A percentile compares a stretch with the other conserved stretches of the same genome.
Conservation (phyloP, 139 green algal genomes). For the Chlorella vulgaris region DNA sequence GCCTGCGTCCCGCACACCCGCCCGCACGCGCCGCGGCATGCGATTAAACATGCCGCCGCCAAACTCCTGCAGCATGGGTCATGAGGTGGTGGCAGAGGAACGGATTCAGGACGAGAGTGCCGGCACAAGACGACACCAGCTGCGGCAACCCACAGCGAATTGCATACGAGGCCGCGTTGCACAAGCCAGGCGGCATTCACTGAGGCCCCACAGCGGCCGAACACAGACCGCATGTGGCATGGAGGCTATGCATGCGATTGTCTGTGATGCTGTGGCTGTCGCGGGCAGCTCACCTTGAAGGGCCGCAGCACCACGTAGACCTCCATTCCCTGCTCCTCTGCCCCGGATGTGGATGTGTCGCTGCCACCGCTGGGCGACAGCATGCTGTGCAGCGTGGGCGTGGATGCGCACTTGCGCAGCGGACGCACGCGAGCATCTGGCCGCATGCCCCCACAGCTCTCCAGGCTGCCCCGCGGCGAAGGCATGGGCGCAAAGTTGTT, state of each 20-base stretch:
- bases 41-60: constrained; percentile 55
- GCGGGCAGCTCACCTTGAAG: constrained; percentile 43
- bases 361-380: background rate
- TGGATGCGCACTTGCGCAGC: constrained; percentile 30
- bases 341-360: no score
- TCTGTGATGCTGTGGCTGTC: no score
- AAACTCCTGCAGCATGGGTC: constrained; percentile 48
- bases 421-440: background rate
- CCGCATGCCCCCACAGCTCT: background rate
- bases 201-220: no score
- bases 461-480: background rate
- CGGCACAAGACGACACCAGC: no score
- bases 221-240: no score
- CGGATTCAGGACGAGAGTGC: no score
- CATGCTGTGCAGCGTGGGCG: constrained; percentile 24
- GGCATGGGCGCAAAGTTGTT: background rate
- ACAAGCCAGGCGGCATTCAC: no score
- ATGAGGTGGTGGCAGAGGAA: background rate
- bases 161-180: no score
- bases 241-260: no score
- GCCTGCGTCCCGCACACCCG: constrained; percentile 55
- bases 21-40: constrained; percentile 44
- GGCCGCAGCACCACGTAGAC: constrained; percentile 64
- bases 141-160: no score
- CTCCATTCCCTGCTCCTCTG: constrained; percentile 41